A percentile compares a stretch with the other conserved stretches of the same genome.
phyloP scores from a whole-genome alignment of 495 filamentous ascomycete species.

The Xylaria acuta region DNA sequence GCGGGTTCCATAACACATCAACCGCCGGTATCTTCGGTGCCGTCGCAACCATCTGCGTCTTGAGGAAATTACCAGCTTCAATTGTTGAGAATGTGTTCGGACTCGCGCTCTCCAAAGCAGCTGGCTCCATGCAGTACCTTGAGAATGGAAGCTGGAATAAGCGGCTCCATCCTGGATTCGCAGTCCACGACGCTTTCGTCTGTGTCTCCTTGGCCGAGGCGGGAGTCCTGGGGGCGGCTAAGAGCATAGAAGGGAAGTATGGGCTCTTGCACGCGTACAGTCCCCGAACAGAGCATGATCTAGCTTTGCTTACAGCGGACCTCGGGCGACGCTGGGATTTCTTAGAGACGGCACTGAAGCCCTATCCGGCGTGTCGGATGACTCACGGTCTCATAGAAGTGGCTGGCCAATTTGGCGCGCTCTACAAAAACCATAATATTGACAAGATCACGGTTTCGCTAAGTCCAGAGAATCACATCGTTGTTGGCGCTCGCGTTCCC shows the following conservation, averaged over 20 bases:
- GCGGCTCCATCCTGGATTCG: conserved; percentile 28
- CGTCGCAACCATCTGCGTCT: background rate
- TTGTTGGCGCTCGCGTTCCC: background rate
- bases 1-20: conserved; percentile 26
- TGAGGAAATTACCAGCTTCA: background rate
- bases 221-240: conserved; percentile 24
- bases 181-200: conserved; percentile 30
- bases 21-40: conserved; percentile 25
- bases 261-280: conserved; percentile 7
- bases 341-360: background rate
- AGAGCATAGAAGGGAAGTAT: conserved; percentile 29
- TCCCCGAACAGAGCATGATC: conserved; percentile 1
- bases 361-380: background rate
- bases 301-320: background rate
- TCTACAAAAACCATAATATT: background rate
- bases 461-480: background rate
- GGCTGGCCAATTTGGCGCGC: background rate
- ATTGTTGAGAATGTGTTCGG: conserved; percentile 27
- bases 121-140: conserved; percentile 31
- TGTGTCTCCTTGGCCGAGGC: conserved; percentile 28
- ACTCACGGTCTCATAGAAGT: conserved; percentile 1
- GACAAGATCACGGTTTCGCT: background rate
- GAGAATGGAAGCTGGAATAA: conserved; percentile 34
- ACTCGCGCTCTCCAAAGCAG: conserved; percentile 26
- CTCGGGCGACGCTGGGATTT: background rate